phyloP scores from a whole-genome alignment of 179 eudicot species.

The Pouteria campechiana region DNA sequence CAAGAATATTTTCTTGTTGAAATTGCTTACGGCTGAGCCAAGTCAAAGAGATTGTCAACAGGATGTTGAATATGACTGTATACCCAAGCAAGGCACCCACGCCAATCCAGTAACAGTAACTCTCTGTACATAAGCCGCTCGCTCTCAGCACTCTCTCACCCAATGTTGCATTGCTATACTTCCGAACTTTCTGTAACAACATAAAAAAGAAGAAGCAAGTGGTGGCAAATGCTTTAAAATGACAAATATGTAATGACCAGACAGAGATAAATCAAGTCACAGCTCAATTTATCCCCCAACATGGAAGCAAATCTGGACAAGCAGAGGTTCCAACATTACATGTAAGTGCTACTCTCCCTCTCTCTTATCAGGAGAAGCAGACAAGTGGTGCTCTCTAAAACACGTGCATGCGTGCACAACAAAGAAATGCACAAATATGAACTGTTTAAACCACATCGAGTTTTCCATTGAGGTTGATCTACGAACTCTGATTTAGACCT shows the following conservation, averaged over 20 bases:
- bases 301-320: neutral
- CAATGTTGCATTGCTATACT: constrained; percentile 35
- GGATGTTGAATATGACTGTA: constrained; percentile 52
- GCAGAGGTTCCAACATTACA: neutral
- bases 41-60: constrained; percentile 68
- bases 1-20: constrained; percentile 2
- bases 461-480: too few species aligned
- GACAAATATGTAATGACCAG: too few species aligned
- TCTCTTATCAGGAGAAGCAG: neutral
- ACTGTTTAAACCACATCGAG: too few species aligned
- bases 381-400: neutral
- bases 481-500: too few species aligned
- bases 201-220: constrained; percentile 1
- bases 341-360: neutral
- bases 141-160: constrained; percentile 66
- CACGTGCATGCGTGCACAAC: too few species aligned
- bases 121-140: constrained; percentile 62
- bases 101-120: constrained; percentile 95
- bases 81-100: constrained; percentile 85
- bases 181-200: constrained; percentile 47
- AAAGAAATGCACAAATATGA: too few species aligned
- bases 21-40: constrained; percentile 72
- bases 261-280: neutral
- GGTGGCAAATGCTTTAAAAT: too few species aligned
- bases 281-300: too few species aligned